Evolutionary conservation across 805 yeast genomes (phyloP).

Genomic region (Saturnispora bothae): DNA sequence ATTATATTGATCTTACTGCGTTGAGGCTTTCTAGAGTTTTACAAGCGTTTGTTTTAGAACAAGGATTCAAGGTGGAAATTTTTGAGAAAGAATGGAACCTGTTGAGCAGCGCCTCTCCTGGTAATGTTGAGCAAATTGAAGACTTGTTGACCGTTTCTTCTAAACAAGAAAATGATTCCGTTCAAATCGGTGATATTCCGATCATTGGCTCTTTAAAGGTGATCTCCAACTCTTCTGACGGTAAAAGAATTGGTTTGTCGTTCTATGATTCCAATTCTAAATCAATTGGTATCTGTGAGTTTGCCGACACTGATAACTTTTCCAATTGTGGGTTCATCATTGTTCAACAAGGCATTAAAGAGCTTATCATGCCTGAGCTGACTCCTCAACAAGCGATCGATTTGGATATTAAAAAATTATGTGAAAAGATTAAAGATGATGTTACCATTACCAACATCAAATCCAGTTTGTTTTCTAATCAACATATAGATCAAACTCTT

Average conservation of each 20-base stretch:
- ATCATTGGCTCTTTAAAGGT: slow-evolving; percentile 45
- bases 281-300: slow-evolving; percentile 63
- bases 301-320: slow-evolving; percentile 77
- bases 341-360: slow-evolving; percentile 85
- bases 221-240: slow-evolving; percentile 29
- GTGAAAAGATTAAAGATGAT: slow-evolving; percentile 66
- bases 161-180: no score
- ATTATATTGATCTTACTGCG: slow-evolving; percentile 67
- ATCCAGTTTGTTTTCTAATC: slow-evolving; percentile 45
- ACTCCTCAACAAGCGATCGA: slow-evolving; percentile 23
- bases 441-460: slow-evolving; percentile 56
- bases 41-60: slow-evolving; percentile 55
- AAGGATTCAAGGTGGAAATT: slow-evolving; percentile 70
- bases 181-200: slow-evolving; percentile 18
- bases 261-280: slow-evolving; percentile 65
- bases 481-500: slow-evolving; percentile 71
- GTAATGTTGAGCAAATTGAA: slow-evolving; percentile 72
- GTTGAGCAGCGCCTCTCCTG: slow-evolving; percentile 69
- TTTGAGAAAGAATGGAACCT: slow-evolving; percentile 58
- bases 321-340: slow-evolving; percentile 78
- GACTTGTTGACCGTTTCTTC: slow-evolving; percentile 37
- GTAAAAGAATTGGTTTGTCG: slow-evolving; percentile 61
- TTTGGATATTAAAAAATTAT: slow-evolving; percentile 52
- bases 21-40: slow-evolving; percentile 61
- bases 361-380: slow-evolving; percentile 51